A percentile compares a stretch with the other conserved stretches of the same genome.
These are phyloP conservation scores for Ophiostoma pallidulum DNA, from an alignment of 2,329 filamentous ascomycete species.

Conservation along the genomic window DNA sequence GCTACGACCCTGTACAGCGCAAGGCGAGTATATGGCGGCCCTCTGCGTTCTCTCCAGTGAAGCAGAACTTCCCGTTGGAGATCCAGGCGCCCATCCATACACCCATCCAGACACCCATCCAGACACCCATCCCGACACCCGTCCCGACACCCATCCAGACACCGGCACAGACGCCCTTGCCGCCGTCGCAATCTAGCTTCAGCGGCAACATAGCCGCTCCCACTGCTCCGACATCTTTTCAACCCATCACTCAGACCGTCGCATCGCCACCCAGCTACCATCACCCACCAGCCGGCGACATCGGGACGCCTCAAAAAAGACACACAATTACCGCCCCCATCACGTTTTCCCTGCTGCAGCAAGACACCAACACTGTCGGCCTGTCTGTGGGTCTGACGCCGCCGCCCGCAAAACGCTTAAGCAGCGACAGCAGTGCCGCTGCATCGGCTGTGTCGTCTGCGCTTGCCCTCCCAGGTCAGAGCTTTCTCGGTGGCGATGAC, in stretches of 20 bases:
- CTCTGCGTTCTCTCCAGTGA: neutral
- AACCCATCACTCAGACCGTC: neutral
- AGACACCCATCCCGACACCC: neutral
- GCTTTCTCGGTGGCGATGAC: neutral
- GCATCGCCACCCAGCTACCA: neutral
- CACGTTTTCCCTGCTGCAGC: slow-evolving; percentile 6
- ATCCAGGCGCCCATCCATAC: neutral
- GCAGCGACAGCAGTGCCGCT: slow-evolving; percentile 8
- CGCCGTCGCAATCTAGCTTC: neutral
- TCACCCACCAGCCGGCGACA: neutral
- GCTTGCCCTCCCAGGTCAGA: neutral
- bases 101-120: neutral
- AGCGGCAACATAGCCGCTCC: neutral
- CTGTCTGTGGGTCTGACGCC: slow-evolving; percentile 4
- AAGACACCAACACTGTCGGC: slow-evolving; percentile 6
- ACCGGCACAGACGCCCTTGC: too few species aligned
- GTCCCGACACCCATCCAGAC: too few species aligned
- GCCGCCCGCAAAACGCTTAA: neutral
- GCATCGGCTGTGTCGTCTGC: slow-evolving; percentile 3
- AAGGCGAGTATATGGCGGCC: slow-evolving; percentile 20
- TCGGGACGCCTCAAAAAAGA: neutral
- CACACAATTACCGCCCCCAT: slow-evolving; percentile 11
- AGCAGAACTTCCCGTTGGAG: neutral
- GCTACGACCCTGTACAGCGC: slow-evolving; percentile 19
- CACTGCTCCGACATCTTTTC: neutral